Evolutionary conservation across 768 basidiomycete genomes (phyloP).

Genomic region (Infundibulicybe gibba): DNA sequence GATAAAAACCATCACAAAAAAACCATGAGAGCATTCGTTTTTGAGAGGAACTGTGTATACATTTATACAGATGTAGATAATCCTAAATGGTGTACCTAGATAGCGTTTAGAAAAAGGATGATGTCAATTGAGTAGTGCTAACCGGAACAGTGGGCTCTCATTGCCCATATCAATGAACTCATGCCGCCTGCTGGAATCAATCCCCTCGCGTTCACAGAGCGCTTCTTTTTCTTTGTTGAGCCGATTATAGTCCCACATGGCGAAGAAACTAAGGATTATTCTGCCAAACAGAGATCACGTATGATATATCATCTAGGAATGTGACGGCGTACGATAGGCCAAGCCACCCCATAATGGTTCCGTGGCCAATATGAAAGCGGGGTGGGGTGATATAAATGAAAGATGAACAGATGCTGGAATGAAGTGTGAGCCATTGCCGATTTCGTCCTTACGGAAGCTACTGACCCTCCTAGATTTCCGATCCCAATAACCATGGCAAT

Average conservation of each 20-base stretch:
- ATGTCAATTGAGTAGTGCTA: constrained; percentile 4
- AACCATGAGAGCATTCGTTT: too few species aligned
- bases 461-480: constrained; percentile 49
- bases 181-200: constrained; percentile 31
- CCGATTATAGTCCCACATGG: constrained; percentile 46
- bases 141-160: constrained; percentile 55
- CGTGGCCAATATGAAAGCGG: constrained; percentile 34
- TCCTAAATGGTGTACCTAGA: neutral
- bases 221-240: constrained; percentile 48
- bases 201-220: constrained; percentile 37
- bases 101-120: neutral
- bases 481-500: constrained; percentile 51
- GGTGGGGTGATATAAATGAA: constrained; percentile 35
- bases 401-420: constrained; percentile 34
- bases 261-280: constrained; percentile 32
- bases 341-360: constrained; percentile 26
- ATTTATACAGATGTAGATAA: too few species aligned
- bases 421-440: neutral
- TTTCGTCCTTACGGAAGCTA: neutral
- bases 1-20: too few species aligned
- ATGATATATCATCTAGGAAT: neutral
- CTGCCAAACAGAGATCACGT: constrained; percentile 8
- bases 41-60: too few species aligned
- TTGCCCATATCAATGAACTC: constrained; percentile 49
- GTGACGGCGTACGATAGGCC: constrained; percentile 23